Conservation (phyloP, 176 grass and related monocot genomes). For the Oryza punctata region DNA sequence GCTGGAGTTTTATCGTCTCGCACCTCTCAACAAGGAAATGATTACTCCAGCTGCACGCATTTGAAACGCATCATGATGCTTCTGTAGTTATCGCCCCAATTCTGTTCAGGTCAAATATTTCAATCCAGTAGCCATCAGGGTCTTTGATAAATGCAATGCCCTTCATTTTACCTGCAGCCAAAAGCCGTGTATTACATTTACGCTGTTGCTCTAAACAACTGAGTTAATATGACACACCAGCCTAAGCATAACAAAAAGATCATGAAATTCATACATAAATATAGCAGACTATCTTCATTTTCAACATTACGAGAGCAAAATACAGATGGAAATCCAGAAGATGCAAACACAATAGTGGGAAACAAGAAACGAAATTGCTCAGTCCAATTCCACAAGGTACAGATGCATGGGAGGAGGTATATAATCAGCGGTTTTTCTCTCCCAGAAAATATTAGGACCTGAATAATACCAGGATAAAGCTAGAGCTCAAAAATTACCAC, state of each 20-base stretch:
- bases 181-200: background rate
- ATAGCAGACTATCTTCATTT: too few species aligned
- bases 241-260: background rate
- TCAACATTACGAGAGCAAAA: too few species aligned
- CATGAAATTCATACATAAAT: background rate
- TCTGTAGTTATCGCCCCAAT: conserved; percentile 53
- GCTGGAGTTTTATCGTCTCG: background rate
- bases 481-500: background rate
- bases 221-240: background rate
- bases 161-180: conserved; percentile 84
- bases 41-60: background rate
- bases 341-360: background rate
- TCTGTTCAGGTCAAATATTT: conserved; percentile 85
- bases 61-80: conserved; percentile 46
- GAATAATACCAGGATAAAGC: background rate
- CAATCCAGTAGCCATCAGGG: conserved; percentile 98
- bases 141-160: conserved; percentile 98
- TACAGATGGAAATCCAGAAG: background rate
- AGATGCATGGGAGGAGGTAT: background rate
- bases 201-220: background rate
- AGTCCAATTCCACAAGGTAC: background rate
- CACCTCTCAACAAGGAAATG: background rate
- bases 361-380: conserved; percentile 1
- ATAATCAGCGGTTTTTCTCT: background rate
- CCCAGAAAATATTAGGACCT: background rate